These are phyloP conservation scores for Narthecium ossifragum DNA, from an alignment of 106 monocot genomes.

Conservation along the genomic window DNA sequence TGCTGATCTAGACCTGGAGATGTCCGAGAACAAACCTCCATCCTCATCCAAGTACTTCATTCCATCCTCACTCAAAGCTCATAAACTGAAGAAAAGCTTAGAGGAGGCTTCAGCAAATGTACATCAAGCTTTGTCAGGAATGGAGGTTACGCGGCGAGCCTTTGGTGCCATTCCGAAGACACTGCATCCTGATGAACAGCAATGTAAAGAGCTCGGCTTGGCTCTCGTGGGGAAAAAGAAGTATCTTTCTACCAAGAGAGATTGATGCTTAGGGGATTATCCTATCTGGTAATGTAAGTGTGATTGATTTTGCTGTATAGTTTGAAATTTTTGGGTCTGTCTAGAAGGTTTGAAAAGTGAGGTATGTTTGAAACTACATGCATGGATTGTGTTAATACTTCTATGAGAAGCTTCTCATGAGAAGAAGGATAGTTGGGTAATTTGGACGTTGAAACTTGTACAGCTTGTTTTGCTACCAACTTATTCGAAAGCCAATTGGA, in stretches of 20 bases:
- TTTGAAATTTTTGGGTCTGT: too few species aligned
- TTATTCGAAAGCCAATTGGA: too few species aligned
- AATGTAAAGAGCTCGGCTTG: conserved; percentile 49
- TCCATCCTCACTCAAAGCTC: conserved; percentile 13
- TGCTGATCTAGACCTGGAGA: conserved; percentile 26
- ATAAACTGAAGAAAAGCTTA: conserved; percentile 19
- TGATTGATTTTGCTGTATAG: too few species aligned
- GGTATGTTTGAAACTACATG: too few species aligned
- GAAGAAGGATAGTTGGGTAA: too few species aligned
- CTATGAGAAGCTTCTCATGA: too few species aligned
- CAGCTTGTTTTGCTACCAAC: too few species aligned
- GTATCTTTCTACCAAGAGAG: conserved; percentile 1
- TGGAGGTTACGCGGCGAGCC: conserved; percentile 44
- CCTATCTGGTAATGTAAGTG: too few species aligned
- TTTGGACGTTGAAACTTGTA: too few species aligned
- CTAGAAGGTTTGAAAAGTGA: too few species aligned
- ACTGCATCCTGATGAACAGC: conserved; percentile 63
- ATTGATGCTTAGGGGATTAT: conserved; percentile 5
- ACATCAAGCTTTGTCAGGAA: conserved; percentile 53
- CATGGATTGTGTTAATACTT: too few species aligned
- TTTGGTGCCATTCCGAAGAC: conserved; percentile 80
- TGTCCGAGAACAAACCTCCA: not conserved
- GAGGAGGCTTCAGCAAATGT: conserved; percentile 42
- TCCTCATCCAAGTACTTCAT: conserved; percentile 10
- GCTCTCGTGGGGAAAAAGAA: conserved; percentile 9